These are phyloP conservation scores for Lanmaoa pseudosensibilis DNA, from an alignment of 768 basidiomycete species.

Conservation along the genomic window DNA sequence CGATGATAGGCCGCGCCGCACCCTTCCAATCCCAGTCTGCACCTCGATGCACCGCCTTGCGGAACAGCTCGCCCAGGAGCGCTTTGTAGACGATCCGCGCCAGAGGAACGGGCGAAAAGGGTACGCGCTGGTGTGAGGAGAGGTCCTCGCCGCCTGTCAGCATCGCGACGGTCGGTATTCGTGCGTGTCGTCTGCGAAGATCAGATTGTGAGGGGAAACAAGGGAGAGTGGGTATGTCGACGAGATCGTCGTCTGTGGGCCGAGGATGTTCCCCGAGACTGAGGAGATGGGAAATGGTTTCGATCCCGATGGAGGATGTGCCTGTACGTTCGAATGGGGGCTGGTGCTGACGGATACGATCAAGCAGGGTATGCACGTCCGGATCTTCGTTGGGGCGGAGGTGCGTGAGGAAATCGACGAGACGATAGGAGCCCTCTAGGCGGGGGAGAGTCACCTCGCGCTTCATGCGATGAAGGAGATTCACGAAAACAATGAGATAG, in stretches of 20 bases:
- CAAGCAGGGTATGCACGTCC: conserved; percentile 7
- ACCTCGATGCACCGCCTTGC: conserved; percentile 17
- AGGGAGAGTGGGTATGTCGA: neutral
- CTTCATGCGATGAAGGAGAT: conserved; percentile 37
- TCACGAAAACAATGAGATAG: conserved; percentile 42
- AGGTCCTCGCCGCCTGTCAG: conserved; percentile 12
- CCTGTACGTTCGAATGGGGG: neutral
- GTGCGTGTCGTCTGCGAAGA: neutral
- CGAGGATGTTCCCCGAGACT: conserved; percentile 11
- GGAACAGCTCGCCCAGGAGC: conserved; percentile 22
- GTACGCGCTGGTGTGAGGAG: neutral
- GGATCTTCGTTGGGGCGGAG: conserved; percentile 24
- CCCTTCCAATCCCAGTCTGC: conserved; percentile 29
- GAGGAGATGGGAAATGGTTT: conserved; percentile 25
- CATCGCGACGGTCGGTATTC: conserved; percentile 17
- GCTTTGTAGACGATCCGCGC: conserved; percentile 23
- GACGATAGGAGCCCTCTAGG: conserved; percentile 9
- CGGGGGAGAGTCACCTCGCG: conserved; percentile 12
- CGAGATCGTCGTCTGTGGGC: conserved; percentile 4
- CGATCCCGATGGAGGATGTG: conserved; percentile 11
- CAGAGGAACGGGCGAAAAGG: conserved; percentile 24
- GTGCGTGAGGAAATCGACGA: conserved; percentile 26
- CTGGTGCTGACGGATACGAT: conserved; percentile 14
- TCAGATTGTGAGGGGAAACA: neutral
- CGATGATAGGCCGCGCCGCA: conserved; percentile 13